A percentile compares a stretch with the other conserved stretches of the same genome.
Conservation (phyloP, 805 yeast species). For the Pichia occidentalis region DNA sequence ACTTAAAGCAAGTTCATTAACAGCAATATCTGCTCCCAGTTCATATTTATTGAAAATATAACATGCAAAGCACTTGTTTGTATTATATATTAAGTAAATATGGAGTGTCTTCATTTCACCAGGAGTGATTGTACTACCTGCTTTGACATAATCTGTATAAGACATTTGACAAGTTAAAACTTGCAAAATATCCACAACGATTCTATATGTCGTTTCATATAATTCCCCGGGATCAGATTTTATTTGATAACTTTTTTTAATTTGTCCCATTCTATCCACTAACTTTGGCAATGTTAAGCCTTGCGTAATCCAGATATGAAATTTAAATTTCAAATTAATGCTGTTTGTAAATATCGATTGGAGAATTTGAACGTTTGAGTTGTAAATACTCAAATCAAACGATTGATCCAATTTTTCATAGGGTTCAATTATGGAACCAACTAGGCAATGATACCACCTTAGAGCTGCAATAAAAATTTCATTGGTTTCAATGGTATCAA, state of each 20-base stretch:
- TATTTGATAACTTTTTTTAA: slow-evolving; percentile 1
- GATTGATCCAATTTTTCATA: slow-evolving; percentile 28
- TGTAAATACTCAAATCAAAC: slow-evolving; percentile 16
- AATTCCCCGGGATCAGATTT: neutral
- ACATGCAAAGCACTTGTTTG: slow-evolving; percentile 3
- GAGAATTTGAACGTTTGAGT: slow-evolving; percentile 9
- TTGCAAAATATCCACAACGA: slow-evolving; percentile 5
- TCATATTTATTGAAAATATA: slow-evolving; percentile 12
- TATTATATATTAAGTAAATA: neutral
- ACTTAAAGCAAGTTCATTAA: slow-evolving; percentile 6
- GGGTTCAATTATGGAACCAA: slow-evolving; percentile 40
- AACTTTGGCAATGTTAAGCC: slow-evolving; percentile 13
- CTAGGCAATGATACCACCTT: slow-evolving; percentile 34
- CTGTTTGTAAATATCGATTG: slow-evolving; percentile 6
- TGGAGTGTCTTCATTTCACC: neutral
- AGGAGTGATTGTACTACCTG: neutral
- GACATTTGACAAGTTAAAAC: slow-evolving; percentile 9
- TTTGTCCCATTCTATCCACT: slow-evolving; percentile 7
- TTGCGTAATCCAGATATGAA: slow-evolving; percentile 14
- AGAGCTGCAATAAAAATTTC: slow-evolving; percentile 34
- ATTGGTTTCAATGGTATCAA: slow-evolving; percentile 27
- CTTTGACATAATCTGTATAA: neutral
- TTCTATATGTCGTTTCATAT: neutral
- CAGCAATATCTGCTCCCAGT: slow-evolving; percentile 7
- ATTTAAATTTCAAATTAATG: slow-evolving; percentile 13